These are phyloP conservation scores for Mrakiaceae sp. DNA, from an alignment of 1,284 basidiomycete genomes.

Conservation along the genomic window DNA sequence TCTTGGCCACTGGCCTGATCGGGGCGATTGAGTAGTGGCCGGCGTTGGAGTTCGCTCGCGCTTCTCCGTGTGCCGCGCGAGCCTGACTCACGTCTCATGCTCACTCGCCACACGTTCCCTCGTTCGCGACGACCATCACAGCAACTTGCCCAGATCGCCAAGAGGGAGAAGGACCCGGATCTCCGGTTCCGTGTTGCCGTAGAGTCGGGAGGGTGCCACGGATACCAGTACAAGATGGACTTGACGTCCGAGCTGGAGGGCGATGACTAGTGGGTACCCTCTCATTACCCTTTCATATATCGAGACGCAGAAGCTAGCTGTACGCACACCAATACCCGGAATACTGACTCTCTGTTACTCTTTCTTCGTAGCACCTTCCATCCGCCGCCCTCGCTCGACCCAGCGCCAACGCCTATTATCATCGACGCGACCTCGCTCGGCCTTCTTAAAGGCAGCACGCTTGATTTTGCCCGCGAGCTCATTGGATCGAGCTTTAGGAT, in stretches of 20 bases:
- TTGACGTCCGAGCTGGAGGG: constrained; percentile 48
- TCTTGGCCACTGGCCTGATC: background rate
- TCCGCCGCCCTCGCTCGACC: background rate
- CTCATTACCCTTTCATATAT: background rate
- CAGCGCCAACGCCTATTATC: constrained; percentile 38
- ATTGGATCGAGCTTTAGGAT: constrained; percentile 78
- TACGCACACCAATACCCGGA: no score
- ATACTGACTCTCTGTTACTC: background rate
- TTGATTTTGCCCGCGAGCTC: constrained; percentile 82
- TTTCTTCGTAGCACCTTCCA: background rate
- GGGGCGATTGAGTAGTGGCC: background rate
- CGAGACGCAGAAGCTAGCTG: no score
- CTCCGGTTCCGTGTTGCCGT: constrained; percentile 63
- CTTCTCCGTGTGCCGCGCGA: background rate
- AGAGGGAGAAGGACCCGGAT: constrained; percentile 46
- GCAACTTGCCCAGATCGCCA: constrained; percentile 56
- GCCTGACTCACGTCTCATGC: background rate
- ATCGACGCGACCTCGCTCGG: constrained; percentile 70
- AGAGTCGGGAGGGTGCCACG: constrained; percentile 83
- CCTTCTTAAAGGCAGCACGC: constrained; percentile 66
- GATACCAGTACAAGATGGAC: constrained; percentile 83
- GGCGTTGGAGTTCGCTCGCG: background rate
- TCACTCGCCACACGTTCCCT: background rate
- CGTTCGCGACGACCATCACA: constrained; percentile 25
- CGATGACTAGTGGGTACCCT: constrained; percentile 64